Conservation (phyloP, 2,329 filamentous ascomycete genomes). For the Apiospora pterosperma region DNA sequence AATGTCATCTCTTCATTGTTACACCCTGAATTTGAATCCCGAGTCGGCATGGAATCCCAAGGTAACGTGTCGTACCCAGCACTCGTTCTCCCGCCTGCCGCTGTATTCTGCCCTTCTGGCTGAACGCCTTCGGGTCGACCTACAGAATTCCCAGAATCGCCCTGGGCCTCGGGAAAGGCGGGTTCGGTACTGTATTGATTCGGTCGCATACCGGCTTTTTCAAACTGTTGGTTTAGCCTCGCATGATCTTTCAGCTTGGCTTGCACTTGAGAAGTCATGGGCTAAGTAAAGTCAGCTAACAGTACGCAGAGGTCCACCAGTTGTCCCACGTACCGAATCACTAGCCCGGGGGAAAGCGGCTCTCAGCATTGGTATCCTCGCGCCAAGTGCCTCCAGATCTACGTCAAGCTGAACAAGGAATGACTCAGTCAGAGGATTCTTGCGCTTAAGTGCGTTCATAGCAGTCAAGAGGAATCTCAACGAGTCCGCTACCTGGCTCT, state of each 20-base stretch:
- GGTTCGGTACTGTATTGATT: neutral
- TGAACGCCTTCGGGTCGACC: neutral
- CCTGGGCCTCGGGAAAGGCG: neutral
- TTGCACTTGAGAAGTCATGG: neutral
- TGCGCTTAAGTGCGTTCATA: constrained; percentile 83
- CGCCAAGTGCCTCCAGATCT: constrained; percentile 73
- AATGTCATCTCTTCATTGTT: constrained; percentile 9
- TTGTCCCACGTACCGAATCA: constrained; percentile 26
- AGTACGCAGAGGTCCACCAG: constrained; percentile 38
- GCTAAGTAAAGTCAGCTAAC: constrained; percentile 29
- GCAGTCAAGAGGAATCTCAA: constrained; percentile 87
- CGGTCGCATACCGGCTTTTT: neutral
- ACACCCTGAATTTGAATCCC: neutral
- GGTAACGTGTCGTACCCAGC: neutral
- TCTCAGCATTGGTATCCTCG: constrained; percentile 56
- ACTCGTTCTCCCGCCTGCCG: neutral
- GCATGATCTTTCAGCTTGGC: neutral
- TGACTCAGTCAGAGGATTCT: constrained; percentile 89
- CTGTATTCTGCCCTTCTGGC: neutral
- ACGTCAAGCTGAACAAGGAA: constrained; percentile 92
- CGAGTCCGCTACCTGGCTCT: constrained; percentile 73
- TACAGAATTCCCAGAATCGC: neutral
- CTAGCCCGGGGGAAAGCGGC: constrained; percentile 50
- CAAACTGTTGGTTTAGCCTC: neutral
- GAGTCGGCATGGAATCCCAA: neutral